A percentile compares a stretch with the other conserved stretches of the same genome.
Evolutionary conservation across 225 moss, liverwort and hornwort species (phyloP).

Genomic region (Thuidium tamariscinum): DNA sequence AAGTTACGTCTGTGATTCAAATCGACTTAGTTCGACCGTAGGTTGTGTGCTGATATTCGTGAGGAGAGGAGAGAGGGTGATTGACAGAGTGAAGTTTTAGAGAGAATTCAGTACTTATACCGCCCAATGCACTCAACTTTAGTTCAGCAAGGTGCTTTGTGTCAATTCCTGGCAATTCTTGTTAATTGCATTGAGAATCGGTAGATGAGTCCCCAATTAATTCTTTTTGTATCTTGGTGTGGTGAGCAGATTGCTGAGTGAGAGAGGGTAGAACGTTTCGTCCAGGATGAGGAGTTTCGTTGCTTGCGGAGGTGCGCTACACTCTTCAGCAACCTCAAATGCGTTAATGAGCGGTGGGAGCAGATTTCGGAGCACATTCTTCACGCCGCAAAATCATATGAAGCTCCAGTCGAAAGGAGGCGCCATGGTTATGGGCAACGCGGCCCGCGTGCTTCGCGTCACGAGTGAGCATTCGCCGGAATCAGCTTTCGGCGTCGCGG

Average conservation of each 20-base stretch:
- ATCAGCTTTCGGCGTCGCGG: slow-evolving; percentile 8
- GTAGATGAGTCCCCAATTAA: not conserved
- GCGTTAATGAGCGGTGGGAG: too few relatives aligned
- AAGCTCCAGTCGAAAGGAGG: not conserved
- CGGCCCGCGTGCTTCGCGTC: not conserved
- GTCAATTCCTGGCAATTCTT: not conserved
- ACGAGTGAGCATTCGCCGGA: slow-evolving; percentile 1
- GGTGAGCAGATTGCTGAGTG: not conserved
- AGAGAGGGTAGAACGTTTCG: not conserved
- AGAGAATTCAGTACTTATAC: not conserved
- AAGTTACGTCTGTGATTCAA: not conserved
- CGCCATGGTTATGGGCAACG: not conserved
- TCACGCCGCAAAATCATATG: not conserved
- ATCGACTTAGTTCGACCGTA: not conserved
- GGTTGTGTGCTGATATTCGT: not conserved
- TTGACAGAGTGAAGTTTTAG: not conserved
- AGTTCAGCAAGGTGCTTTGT: not conserved
- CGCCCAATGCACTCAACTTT: not conserved
- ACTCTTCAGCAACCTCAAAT: not conserved
- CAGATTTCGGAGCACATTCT: not conserved
- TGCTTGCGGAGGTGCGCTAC: not conserved
- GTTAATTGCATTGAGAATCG: not conserved
- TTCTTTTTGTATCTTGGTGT: not conserved
- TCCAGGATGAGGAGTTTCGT: not conserved
- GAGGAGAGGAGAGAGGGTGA: not conserved